A percentile compares a stretch with the other conserved stretches of the same genome.
These are phyloP conservation scores for Rhizopogon rudus DNA, from an alignment of 768 basidiomycete genomes.

Conservation along the genomic window DNA sequence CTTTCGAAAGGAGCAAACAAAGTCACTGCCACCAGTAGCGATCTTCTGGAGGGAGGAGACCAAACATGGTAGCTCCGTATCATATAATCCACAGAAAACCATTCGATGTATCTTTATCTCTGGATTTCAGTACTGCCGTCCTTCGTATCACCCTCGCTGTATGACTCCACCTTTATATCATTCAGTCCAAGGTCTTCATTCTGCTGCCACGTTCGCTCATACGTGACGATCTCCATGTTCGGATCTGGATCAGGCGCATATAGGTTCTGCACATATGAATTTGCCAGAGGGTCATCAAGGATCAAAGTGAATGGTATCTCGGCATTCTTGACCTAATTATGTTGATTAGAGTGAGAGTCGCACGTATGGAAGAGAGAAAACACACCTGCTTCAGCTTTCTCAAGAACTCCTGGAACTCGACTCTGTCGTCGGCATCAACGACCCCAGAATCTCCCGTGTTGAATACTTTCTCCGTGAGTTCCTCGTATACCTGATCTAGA, in stretches of 20 bases:
- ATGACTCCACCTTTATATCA: constrained; percentile 74
- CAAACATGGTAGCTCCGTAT: too few species aligned
- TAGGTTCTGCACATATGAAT: constrained; percentile 94
- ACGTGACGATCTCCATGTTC: constrained; percentile 79
- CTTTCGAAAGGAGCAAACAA: too few species aligned
- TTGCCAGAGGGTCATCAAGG: constrained; percentile 92
- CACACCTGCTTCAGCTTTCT: constrained; percentile 67
- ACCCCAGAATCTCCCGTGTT: constrained; percentile 59
- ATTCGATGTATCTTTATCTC: background rate
- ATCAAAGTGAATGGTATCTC: constrained; percentile 85
- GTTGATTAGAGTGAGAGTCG: constrained; percentile 1
- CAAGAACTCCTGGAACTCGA: constrained; percentile 74
- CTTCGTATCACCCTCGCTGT: constrained; percentile 10
- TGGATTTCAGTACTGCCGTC: background rate
- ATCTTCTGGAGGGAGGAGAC: too few species aligned
- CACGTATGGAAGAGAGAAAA: background rate
- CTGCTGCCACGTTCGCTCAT: constrained; percentile 84
- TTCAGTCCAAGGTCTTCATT: constrained; percentile 94
- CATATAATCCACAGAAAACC: background rate
- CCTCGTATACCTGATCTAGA: constrained; percentile 90
- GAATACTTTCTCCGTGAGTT: constrained; percentile 86
- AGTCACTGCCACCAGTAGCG: too few species aligned
- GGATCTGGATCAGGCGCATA: constrained; percentile 98
- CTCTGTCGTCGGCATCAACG: constrained; percentile 38
- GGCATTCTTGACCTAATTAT: constrained; percentile 65